These are phyloP conservation scores for Blastobotrys petasosporus DNA, from an alignment of 1,139 yeast species.

Conservation along the genomic window DNA sequence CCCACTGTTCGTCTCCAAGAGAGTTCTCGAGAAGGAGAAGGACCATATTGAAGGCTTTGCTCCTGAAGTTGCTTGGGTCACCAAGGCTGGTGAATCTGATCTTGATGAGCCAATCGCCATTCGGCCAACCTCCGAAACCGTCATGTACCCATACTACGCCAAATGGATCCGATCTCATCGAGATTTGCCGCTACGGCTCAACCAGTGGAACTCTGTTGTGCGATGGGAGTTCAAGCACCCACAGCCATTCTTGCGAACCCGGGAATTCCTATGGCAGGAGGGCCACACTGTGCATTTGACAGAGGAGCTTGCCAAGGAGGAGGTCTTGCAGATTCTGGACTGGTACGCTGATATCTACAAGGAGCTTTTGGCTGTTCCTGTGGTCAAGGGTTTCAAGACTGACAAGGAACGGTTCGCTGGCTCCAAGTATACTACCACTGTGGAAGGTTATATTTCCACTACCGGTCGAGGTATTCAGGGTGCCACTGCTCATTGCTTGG, in stretches of 20 bases:
- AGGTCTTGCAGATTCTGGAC: slow-evolving; percentile 81
- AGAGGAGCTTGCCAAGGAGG: slow-evolving; percentile 68
- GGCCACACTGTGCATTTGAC: slow-evolving; percentile 98
- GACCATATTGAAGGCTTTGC: slow-evolving; percentile 99
- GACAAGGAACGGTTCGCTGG: slow-evolving; percentile 99
- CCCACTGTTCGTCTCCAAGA: slow-evolving; percentile 96
- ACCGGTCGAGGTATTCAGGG: slow-evolving; percentile 99
- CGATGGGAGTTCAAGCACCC: slow-evolving; percentile 99
- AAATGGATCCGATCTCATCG: slow-evolving; percentile 99
- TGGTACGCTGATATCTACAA: slow-evolving; percentile 80
- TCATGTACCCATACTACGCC: slow-evolving; percentile 98
- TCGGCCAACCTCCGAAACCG: slow-evolving; percentile 99
- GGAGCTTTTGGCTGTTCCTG: slow-evolving; percentile 95
- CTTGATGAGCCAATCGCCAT: slow-evolving; percentile 98
- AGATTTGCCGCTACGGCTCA: slow-evolving; percentile 90
- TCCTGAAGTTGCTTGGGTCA: slow-evolving; percentile 99
- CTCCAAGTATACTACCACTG: slow-evolving; percentile 90
- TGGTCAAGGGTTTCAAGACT: slow-evolving; percentile 89
- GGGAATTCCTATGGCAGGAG: slow-evolving; percentile 99
- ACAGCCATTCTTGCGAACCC: slow-evolving; percentile 96
- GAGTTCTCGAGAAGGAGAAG: slow-evolving; percentile 92
- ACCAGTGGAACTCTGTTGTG: slow-evolving; percentile 99
- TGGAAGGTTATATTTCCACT: slow-evolving; percentile 95
- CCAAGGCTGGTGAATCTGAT: slow-evolving; percentile 89
- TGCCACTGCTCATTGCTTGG: slow-evolving; percentile 96